A percentile compares a stretch with the other conserved stretches of the same genome.
Evolutionary conservation across 2,329 filamentous ascomycete genomes (phyloP).

Genomic region (Cladosporium sp.): DNA sequence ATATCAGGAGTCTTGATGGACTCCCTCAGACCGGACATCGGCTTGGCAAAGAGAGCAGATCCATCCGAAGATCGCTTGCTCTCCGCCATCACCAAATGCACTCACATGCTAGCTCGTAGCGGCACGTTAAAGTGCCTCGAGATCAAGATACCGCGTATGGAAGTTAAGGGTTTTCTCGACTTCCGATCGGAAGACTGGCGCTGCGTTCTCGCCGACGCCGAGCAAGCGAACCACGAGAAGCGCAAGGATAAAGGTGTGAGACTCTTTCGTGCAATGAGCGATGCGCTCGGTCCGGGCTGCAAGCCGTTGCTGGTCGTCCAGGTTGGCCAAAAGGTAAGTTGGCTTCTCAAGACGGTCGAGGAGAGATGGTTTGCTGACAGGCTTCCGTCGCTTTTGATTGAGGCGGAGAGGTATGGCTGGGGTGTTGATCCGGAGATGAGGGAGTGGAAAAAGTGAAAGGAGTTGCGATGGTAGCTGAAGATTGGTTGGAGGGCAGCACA

Average conservation of each 20-base stretch:
- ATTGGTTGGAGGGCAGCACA: no score
- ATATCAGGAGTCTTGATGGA: neutral
- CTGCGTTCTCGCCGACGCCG: neutral
- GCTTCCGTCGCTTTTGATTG: neutral
- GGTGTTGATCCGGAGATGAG: conserved; percentile 9
- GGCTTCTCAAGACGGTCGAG: no score
- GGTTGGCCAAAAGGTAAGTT: neutral
- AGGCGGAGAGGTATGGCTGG: conserved; percentile 21
- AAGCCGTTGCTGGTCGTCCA: neutral
- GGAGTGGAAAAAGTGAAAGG: no score
- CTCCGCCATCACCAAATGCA: neutral
- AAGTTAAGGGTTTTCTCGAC: neutral
- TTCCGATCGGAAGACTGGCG: no score
- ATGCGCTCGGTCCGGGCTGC: neutral
- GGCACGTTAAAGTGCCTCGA: neutral
- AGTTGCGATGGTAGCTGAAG: no score
- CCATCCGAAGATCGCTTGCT: neutral
- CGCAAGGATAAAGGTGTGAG: neutral
- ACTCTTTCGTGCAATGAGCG: neutral
- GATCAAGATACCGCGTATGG: neutral
- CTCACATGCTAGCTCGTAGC: neutral
- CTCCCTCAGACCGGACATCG: neutral
- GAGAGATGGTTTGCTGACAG: no score
- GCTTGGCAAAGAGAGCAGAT: neutral
- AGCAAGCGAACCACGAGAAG: neutral